These are phyloP conservation scores for Paracamarosporium sp. DNA, from an alignment of 2,329 filamentous ascomycete genomes.

Conservation along the genomic window DNA sequence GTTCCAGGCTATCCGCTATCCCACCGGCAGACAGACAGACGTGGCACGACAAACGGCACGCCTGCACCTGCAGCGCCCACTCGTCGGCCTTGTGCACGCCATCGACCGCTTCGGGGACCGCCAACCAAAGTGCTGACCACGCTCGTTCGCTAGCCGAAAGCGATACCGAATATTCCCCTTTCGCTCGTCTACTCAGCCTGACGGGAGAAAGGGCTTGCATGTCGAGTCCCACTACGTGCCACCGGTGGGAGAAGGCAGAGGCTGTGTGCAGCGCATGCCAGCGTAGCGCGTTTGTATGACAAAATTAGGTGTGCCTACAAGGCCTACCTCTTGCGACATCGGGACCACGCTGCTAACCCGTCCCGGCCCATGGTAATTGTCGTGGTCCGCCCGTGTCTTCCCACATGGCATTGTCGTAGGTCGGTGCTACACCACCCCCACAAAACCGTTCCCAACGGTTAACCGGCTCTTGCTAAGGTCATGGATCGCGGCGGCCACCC, in stretches of 20 bases:
- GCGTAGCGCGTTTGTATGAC: background rate
- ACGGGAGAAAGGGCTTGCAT: background rate
- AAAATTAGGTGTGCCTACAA: background rate
- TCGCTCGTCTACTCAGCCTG: background rate
- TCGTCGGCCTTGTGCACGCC: no score
- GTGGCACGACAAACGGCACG: background rate
- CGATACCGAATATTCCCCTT: background rate
- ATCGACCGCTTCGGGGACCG: background rate
- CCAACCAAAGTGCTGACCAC: slow-evolving; percentile 2
- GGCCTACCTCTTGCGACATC: background rate
- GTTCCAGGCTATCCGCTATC: no score
- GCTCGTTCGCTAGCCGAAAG: slow-evolving; percentile 1
- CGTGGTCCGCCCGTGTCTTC: background rate
- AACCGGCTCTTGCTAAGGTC: background rate
- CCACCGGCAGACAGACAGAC: no score
- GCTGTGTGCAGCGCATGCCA: background rate
- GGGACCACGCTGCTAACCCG: background rate
- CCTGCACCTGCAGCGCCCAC: background rate
- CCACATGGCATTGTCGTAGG: background rate
- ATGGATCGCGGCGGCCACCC: background rate
- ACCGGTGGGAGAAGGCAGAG: background rate
- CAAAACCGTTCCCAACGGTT: background rate
- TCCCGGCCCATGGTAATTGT: background rate
- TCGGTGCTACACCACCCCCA: background rate
- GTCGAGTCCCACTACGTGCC: background rate